phyloP scores from a whole-genome alignment of 768 basidiomycete genomes.

The Leccinum rimulosum region DNA sequence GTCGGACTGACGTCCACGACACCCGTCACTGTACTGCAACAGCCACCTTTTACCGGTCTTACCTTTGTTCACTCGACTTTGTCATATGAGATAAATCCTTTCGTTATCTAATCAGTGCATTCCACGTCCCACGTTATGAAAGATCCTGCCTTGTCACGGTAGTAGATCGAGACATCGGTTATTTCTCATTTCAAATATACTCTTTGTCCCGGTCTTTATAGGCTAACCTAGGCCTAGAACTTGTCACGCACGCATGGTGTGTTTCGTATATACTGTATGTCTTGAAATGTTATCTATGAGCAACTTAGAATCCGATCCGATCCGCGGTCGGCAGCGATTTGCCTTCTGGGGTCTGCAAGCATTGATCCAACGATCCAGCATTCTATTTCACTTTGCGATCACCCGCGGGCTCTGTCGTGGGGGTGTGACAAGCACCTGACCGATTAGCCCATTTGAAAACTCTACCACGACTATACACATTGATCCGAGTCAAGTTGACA shows the following conservation, averaged over 20 bases:
- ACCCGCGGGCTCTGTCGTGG: too few relatives aligned
- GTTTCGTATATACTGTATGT: background rate
- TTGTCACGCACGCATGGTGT: background rate
- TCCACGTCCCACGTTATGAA: background rate
- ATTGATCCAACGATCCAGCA: too few relatives aligned
- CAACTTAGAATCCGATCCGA: background rate
- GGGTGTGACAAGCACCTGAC: too few relatives aligned
- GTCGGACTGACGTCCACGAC: background rate
- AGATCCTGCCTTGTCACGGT: background rate
- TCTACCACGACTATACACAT: too few relatives aligned
- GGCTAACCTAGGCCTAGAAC: background rate
- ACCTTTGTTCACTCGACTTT: background rate
- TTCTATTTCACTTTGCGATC: too few relatives aligned
- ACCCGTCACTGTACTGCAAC: background rate
- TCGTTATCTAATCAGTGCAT: background rate
- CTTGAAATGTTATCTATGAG: background rate
- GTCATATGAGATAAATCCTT: background rate
- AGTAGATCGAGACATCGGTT: background rate
- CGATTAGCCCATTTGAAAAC: too few relatives aligned
- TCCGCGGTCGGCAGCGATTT: too few relatives aligned
- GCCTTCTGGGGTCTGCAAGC: too few relatives aligned
- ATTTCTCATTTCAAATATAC: background rate
- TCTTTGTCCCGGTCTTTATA: background rate
- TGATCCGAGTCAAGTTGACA: too few relatives aligned
- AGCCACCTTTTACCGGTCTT: background rate